Base-by-base conservation (phyloP, 352 stramenopile genomes). In the Pythium pyrilobum region DNA sequence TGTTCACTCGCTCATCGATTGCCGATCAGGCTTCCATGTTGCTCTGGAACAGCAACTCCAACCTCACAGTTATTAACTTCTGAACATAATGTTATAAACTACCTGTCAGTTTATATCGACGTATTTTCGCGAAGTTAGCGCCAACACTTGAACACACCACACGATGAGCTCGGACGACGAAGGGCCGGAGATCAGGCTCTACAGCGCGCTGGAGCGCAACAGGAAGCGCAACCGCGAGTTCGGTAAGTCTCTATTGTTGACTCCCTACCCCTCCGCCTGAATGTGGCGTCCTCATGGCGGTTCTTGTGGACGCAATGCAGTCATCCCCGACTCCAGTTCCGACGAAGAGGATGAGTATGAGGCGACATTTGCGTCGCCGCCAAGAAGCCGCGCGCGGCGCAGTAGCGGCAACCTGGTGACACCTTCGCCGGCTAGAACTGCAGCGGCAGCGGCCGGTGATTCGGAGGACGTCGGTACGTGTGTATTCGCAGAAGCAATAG, bases 171-270 rank as follows among this genome's bases (percentile, higher is more conserved):
- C 67, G 49, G 75, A 82, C 39, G 75, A 87, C 11, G 77, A 77
- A 1, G 70, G 76, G 13, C 53, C 58, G 24, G 51, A 38, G 43
- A 65, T 90, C 34, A 78, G 81, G 74, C 74, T 90, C 39, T 90
- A 90, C 69, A 87, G 56, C 69, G 58, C 77, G 46, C 70, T 90
- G 18, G 67, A 85, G 50, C 79, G 64, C 61, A 82, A 79, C 46
- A 70, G 67, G 62, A 87, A 86, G 59, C 77, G 72, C 20, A 25
- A 41, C n/a, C 67, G 80, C 56, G 68, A 75, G 37, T 81, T 85
- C 51, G 78, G 78, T 88, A 38, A 36, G 67, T 73, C 4, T 12
- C 21, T 12, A 4, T 5, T 27, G 9, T 29, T 46, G 9, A 29
- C 13, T 46, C 10, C 10, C 5, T 13, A 16, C n/a, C 8, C 36